Conservation (phyloP, 2,329 filamentous ascomycete genomes). For the Colletotrichum limetticola region DNA sequence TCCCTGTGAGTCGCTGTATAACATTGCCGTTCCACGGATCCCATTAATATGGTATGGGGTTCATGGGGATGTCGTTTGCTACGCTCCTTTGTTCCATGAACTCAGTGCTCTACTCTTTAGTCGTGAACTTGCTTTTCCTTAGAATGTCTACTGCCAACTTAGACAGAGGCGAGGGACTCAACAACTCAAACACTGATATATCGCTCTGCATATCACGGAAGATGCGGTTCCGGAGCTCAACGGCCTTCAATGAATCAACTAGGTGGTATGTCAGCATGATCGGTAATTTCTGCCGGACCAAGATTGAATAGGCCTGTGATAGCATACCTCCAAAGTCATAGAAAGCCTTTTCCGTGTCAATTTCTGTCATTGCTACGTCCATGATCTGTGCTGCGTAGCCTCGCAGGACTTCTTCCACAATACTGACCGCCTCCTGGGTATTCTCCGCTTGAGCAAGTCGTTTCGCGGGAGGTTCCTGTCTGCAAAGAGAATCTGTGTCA, state of each 20-base stretch:
- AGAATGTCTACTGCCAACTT: background rate
- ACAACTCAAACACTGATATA: constrained; percentile 19
- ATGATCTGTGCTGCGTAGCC: constrained; percentile 3
- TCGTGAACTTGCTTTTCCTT: background rate
- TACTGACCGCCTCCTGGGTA: background rate
- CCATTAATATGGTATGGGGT: too few species aligned
- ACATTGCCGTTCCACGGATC: too few species aligned
- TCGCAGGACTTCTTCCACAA: background rate
- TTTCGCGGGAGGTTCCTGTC: background rate
- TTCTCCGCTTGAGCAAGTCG: constrained; percentile 2
- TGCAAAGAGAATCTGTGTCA: background rate
- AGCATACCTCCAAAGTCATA: constrained; percentile 14
- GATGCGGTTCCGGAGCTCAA: constrained; percentile 18
- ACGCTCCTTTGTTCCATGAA: too few species aligned
- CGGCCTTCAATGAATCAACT: constrained; percentile 21
- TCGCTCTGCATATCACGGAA: constrained; percentile 16
- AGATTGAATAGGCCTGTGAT: too few species aligned
- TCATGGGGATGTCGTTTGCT: too few species aligned
- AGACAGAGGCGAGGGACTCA: constrained; percentile 17
- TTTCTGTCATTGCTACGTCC: background rate
- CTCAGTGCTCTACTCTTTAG: too few species aligned
- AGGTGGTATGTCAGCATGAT: background rate
- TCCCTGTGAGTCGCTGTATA: too few species aligned
- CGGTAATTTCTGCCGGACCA: too few species aligned
- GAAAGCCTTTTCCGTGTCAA: constrained; percentile 20